phyloP scores from a whole-genome alignment of 164 flowering plant genomes.

The Houttuynia cordata region DNA sequence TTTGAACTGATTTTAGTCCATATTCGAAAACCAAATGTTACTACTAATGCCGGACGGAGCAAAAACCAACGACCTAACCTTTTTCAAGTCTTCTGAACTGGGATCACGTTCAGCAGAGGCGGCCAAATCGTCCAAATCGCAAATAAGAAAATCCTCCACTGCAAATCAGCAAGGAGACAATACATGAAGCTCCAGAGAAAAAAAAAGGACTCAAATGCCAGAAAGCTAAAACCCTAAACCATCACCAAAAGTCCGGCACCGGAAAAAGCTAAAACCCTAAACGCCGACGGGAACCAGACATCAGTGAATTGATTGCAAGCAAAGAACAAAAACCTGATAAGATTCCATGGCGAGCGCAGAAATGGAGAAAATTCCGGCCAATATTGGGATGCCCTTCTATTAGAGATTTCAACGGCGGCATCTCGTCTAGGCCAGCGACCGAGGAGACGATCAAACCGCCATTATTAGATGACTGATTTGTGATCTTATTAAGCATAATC shows the following conservation, averaged over 20 bases:
- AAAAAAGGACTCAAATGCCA: no score
- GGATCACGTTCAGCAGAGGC: slow-evolving; percentile 38
- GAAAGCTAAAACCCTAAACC: no score
- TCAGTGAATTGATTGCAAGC: neutral
- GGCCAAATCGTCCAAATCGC: slow-evolving; percentile 38
- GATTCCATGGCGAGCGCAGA: slow-evolving; percentile 60
- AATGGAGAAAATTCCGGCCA: slow-evolving; percentile 36
- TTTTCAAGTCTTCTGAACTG: slow-evolving; percentile 38
- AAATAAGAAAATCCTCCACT: slow-evolving; percentile 76
- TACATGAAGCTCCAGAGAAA: neutral
- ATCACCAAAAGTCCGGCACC: no score
- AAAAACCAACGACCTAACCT: slow-evolving; percentile 36
- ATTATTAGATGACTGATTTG: no score
- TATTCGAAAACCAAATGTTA: no score
- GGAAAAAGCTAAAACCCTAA: neutral
- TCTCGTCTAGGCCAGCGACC: neutral
- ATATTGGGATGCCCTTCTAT: slow-evolving; percentile 37
- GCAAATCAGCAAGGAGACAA: slow-evolving; percentile 10
- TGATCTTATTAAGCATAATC: no score
- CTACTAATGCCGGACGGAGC: no score
- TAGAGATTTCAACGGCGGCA: slow-evolving; percentile 46
- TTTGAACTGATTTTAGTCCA: no score
- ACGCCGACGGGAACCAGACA: neutral
- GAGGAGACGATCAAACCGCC: no score
- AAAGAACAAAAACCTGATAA: slow-evolving; percentile 32